Evolutionary conservation across 2,329 filamentous ascomycete genomes (phyloP).

Genomic region (Cercospora zeae-maydis): DNA sequence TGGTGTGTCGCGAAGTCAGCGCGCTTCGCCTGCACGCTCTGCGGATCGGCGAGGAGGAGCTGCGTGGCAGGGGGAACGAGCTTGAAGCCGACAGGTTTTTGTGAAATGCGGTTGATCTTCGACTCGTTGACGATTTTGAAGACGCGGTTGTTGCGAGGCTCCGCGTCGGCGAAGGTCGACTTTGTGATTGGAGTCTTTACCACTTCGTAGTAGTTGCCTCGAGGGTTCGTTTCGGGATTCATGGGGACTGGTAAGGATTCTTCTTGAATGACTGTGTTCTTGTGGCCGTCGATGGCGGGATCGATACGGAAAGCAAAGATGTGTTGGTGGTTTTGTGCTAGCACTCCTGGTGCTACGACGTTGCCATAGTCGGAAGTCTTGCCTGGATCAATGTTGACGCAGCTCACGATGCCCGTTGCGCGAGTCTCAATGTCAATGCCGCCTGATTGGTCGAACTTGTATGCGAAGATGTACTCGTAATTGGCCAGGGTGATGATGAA

Average conservation of each 20-base stretch:
- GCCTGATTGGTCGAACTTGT: conserved; percentile 61
- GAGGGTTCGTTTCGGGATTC: conserved; percentile 55
- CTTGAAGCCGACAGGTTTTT: conserved; percentile 50
- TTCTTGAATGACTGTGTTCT: conserved; percentile 53
- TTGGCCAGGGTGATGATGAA: conserved; percentile 64
- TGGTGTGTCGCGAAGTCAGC: conserved; percentile 51
- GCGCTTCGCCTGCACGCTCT: conserved; percentile 45
- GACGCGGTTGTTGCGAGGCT: conserved; percentile 51
- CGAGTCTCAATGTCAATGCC: conserved; percentile 60
- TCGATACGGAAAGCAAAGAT: conserved; percentile 65
- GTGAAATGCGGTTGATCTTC: conserved; percentile 46
- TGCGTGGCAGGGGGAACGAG: conserved; percentile 48
- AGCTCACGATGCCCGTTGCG: conserved; percentile 65
- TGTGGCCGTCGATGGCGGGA: conserved; percentile 57
- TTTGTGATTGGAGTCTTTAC: conserved; percentile 35
- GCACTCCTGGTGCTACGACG: conserved; percentile 60
- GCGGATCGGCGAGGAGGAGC: conserved; percentile 47
- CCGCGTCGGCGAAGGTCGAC: conserved; percentile 28
- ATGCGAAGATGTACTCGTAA: conserved; percentile 66
- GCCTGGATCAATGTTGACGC: conserved; percentile 54
- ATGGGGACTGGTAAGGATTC: conserved; percentile 51
- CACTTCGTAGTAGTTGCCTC: conserved; percentile 60
- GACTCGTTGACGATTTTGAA: conserved; percentile 54
- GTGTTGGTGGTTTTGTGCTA: conserved; percentile 69
- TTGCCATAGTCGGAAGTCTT: conserved; percentile 52